Evolutionary conservation across 2,329 filamentous ascomycete species (phyloP).

Genomic region (Sclerotinia subarctica): DNA sequence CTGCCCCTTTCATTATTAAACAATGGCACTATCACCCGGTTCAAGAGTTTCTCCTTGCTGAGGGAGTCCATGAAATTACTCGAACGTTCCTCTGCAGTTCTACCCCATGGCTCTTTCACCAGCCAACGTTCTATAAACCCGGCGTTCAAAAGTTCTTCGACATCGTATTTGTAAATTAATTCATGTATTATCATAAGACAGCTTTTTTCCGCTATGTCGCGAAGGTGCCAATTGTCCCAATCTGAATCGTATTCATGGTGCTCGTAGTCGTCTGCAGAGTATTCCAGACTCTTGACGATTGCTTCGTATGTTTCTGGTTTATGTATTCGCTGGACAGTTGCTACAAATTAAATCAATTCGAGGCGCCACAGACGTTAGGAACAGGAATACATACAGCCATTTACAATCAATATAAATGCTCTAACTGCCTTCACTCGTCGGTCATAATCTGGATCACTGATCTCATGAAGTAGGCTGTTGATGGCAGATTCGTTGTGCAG

Average conservation of each 20-base stretch:
- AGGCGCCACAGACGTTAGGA: not conserved
- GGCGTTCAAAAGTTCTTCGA: slow-evolving; percentile 57
- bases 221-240: slow-evolving; percentile 62
- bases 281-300: slow-evolving; percentile 58
- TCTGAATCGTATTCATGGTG: slow-evolving; percentile 53
- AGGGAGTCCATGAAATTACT: slow-evolving; percentile 47
- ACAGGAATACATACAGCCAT: slow-evolving; percentile 41
- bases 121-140: slow-evolving; percentile 71
- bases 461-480: slow-evolving; percentile 53
- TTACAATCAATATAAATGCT: slow-evolving; percentile 55
- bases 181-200: slow-evolving; percentile 50
- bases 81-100: slow-evolving; percentile 50
- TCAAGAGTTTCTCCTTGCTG: slow-evolving; percentile 34
- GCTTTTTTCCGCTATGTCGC: slow-evolving; percentile 59
- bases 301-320: slow-evolving; percentile 42
- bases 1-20: slow-evolving; percentile 33
- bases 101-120: slow-evolving; percentile 68
- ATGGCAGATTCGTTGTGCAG: slow-evolving; percentile 57
- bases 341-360: slow-evolving; percentile 23
- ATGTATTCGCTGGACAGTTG: slow-evolving; percentile 31
- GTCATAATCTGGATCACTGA: slow-evolving; percentile 57
- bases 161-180: slow-evolving; percentile 54
- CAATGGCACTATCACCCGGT: slow-evolving; percentile 47
- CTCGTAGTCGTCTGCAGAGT: slow-evolving; percentile 50
- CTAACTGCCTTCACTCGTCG: slow-evolving; percentile 56